Conservation (phyloP, 768 basidiomycete genomes). For the Vararia minispora region DNA sequence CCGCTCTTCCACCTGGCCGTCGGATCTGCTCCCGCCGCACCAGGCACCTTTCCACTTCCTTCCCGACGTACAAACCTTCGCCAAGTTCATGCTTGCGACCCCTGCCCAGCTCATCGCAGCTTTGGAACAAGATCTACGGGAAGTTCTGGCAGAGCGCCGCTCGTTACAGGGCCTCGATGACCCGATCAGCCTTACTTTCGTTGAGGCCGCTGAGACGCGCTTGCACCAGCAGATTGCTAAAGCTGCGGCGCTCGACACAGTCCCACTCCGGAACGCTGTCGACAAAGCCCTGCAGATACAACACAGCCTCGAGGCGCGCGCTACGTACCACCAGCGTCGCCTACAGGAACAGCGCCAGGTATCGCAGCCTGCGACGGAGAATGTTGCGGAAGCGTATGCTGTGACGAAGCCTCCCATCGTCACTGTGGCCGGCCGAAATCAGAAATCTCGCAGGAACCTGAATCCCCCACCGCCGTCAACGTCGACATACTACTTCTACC, state of each 20-base stretch:
- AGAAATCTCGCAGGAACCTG: slow-evolving; percentile 62
- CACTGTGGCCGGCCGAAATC: slow-evolving; percentile 27
- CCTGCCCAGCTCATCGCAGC: slow-evolving; percentile 72
- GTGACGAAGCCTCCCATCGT: slow-evolving; percentile 20
- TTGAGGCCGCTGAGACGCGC: slow-evolving; percentile 68
- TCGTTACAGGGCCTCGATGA: slow-evolving; percentile 59
- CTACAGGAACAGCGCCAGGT: slow-evolving; percentile 16
- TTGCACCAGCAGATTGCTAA: slow-evolving; percentile 74
- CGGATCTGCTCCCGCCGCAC: slow-evolving; percentile 81
- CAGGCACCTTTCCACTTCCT: slow-evolving; percentile 95
- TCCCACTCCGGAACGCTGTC: slow-evolving; percentile 49
- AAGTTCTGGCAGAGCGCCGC: slow-evolving; percentile 61
- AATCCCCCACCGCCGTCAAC: slow-evolving; percentile 83
- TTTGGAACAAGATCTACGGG: slow-evolving; percentile 60
- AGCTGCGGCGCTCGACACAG: slow-evolving; percentile 64
- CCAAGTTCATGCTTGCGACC: slow-evolving; percentile 95
- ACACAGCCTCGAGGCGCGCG: slow-evolving; percentile 39
- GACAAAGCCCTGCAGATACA: slow-evolving; percentile 50
- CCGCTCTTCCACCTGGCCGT: slow-evolving; percentile 87
- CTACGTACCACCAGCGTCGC: slow-evolving; percentile 16
- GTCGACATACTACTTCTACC: slow-evolving; percentile 92
- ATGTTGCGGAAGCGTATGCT: slow-evolving; percentile 52
- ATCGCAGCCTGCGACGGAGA: slow-evolving; percentile 16
- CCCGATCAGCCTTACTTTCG: slow-evolving; percentile 64
- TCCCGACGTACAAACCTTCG: slow-evolving; percentile 77